A percentile compares a stretch with the other conserved stretches of the same genome.
Evolutionary conservation across 2,329 filamentous ascomycete species (phyloP).

Genomic region (Arthrobotrys iridis): DNA sequence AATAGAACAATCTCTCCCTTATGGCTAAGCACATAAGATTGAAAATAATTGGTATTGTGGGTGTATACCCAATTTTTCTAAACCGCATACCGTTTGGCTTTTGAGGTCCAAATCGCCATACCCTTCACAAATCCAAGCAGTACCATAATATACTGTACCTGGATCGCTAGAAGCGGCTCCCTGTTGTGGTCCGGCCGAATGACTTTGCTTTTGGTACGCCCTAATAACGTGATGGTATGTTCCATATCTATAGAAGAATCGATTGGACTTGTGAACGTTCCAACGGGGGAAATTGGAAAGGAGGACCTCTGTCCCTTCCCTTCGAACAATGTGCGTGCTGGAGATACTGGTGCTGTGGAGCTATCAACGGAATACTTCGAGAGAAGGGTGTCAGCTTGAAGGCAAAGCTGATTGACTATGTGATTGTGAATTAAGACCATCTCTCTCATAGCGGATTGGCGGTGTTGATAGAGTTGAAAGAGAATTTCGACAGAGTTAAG

Average conservation of each 20-base stretch:
- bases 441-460: constrained; percentile 47
- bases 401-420: constrained; percentile 41
- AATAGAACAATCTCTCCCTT: too few species aligned
- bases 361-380: constrained; percentile 24
- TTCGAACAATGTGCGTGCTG: constrained; percentile 29
- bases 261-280: neutral
- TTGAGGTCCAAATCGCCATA: constrained; percentile 58
- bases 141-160: constrained; percentile 56
- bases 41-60: neutral
- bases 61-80: neutral
- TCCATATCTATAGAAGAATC: neutral
- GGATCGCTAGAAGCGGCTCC: constrained; percentile 25
- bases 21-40: too few species aligned
- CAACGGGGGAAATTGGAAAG: constrained; percentile 1
- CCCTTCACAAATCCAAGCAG: constrained; percentile 57
- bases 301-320: constrained; percentile 23
- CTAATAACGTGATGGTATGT: neutral
- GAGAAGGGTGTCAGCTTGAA: constrained; percentile 27
- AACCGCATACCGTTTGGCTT: constrained; percentile 56
- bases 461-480: constrained; percentile 36
- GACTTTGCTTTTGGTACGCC: constrained; percentile 21
- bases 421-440: constrained; percentile 53
- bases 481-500: constrained; percentile 58
- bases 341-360: neutral
- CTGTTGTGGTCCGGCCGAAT: neutral